Evolutionary conservation across 164 flowering plant genomes (phyloP), one percentile per base, ranked within the genome.

Genomic region (Brasenia schreberi): DNA sequence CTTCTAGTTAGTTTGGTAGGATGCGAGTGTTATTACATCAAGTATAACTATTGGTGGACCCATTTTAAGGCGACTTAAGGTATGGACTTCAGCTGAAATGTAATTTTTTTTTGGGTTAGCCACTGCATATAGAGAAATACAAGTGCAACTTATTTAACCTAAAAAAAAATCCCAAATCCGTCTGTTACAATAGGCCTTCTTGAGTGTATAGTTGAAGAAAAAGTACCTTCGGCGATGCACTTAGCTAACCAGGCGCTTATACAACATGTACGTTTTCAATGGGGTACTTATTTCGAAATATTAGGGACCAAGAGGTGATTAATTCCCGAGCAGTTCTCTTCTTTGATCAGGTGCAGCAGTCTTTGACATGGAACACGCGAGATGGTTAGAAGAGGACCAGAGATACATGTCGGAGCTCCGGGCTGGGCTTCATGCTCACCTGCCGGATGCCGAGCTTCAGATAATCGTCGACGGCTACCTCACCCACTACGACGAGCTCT

Each of bases 341-440:
- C 39, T 33, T 33, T 3, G 63, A 11, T 18, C 60, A 95, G 99
- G 93, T 42, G 97, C 88, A 33, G 94, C 97, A 52, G 79, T 90
- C n/a, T 95, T 95, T 67, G 99, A 95, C 74, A 82, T 95, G 92
- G 99, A 92, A 67, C 87, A 92, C 69, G 78, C 87, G 65, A 83
- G 97, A 69, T 95, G 99, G 99, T 18, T 95, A 67, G 97, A 95
- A 39, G 97, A 95, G 16, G 86, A 90, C 17, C 84, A 79, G 5
- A 74, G 91, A 75, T 94, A 86, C 74, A 85, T 92, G 85, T 72
- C 85, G 2, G 99, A 95, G 80, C 90, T 95, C 14, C 74, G 92
- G 42, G 71, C 86, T 0, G 92, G 81, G 0, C 18, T 92, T 64
- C 92, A 92, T 27, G 83, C 89, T 4, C 96, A 86, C 71, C 68